Evolutionary conservation across 1,284 basidiomycete genomes (phyloP).

Genomic region (Ceraceosorus bombacis): DNA sequence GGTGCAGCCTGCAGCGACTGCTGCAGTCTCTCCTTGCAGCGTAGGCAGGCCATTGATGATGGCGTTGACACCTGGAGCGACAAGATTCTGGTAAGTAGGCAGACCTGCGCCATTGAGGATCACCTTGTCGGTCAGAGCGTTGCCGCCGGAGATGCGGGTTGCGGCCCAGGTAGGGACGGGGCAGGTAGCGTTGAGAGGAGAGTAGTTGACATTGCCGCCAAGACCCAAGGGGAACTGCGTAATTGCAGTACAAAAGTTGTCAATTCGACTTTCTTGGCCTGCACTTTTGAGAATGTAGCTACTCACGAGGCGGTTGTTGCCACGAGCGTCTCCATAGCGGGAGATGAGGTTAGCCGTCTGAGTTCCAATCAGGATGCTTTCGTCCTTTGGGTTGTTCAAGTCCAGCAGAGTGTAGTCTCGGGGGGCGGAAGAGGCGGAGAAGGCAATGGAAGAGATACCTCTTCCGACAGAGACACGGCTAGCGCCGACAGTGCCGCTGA

Average conservation of each 20-base stretch:
- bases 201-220: constrained; percentile 37
- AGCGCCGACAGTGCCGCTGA: constrained; percentile 39
- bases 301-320: constrained; percentile 11
- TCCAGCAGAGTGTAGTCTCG: constrained; percentile 26
- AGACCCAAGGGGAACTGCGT: constrained; percentile 25
- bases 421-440: constrained; percentile 25
- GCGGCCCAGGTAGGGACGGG: constrained; percentile 16
- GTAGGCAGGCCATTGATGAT: too few species aligned
- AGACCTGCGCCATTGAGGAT: constrained; percentile 28
- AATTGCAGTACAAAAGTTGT: too few species aligned
- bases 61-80: constrained; percentile 26
- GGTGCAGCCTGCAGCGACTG: too few species aligned
- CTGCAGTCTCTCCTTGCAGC: too few species aligned
- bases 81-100: constrained; percentile 26
- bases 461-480: constrained; percentile 29
- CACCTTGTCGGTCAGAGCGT: constrained; percentile 28
- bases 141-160: constrained; percentile 31
- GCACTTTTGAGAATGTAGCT: constrained; percentile 13
- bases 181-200: constrained; percentile 21
- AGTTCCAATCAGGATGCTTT: constrained; percentile 26
- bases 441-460: constrained; percentile 32
- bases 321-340: constrained; percentile 13
- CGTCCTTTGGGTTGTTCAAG: constrained; percentile 24
- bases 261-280: background rate
- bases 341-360: constrained; percentile 36